phyloP scores from a whole-genome alignment of 306 rosid species.

The Vigna mungo region DNA sequence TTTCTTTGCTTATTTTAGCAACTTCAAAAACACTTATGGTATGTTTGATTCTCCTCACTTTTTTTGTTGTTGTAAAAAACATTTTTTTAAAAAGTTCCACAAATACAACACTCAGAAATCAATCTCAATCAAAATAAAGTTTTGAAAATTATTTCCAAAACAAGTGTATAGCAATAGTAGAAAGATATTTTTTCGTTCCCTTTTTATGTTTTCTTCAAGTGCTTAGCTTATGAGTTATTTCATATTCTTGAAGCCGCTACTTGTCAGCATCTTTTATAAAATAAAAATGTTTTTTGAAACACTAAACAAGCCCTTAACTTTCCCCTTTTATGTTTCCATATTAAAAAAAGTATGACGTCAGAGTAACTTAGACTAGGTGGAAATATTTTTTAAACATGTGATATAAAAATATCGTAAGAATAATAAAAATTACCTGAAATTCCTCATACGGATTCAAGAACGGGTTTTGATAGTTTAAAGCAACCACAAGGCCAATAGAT shows the following conservation, averaged over 20 bases:
- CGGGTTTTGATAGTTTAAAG: constrained; percentile 88
- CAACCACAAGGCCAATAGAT: constrained; percentile 87
- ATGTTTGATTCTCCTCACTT: neutral
- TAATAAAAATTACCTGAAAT: constrained; percentile 75
- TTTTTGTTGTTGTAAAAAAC: neutral
- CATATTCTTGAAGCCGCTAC: neutral
- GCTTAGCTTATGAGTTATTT: neutral
- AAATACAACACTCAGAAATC: neutral
- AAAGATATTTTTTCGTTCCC: neutral
- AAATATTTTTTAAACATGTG: neutral
- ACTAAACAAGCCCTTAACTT: neutral
- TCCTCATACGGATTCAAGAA: constrained; percentile 90
- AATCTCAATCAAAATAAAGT: neutral
- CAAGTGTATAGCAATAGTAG: neutral
- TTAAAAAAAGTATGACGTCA: constrained; percentile 29
- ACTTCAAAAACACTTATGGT: neutral
- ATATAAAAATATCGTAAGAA: constrained; percentile 17
- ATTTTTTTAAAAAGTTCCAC: neutral
- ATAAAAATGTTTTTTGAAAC: neutral
- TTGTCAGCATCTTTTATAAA: neutral
- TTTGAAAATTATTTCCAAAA: neutral
- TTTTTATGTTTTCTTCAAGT: neutral
- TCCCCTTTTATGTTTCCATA: neutral
- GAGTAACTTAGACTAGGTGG: constrained; percentile 23
- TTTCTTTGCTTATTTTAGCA: neutral